Percentiles rank a stretch among this genome's conserved stretches.
Evolutionary conservation across 2,329 filamentous ascomycete species (phyloP).

Genomic region (Cadophora gregata): DNA sequence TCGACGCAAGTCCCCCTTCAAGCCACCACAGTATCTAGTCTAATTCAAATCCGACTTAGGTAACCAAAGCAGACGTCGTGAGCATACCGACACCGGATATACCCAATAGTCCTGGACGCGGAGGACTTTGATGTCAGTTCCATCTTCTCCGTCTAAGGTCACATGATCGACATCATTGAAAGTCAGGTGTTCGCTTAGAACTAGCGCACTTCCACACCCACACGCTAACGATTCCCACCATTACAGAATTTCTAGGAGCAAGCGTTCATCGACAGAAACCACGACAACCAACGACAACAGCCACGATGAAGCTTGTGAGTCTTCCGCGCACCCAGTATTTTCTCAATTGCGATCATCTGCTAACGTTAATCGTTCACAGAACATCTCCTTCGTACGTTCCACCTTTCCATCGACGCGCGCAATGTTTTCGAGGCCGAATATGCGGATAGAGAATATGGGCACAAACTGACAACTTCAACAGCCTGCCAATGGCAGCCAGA

Average conservation of each 20-base stretch:
- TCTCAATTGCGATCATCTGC: constrained; percentile 27
- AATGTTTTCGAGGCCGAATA: constrained; percentile 15
- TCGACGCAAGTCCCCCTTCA: neutral
- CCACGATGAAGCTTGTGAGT: constrained; percentile 46
- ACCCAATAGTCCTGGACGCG: too few species aligned
- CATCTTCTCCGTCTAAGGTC: neutral
- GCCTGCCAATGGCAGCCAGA: constrained; percentile 99
- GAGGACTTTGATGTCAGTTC: neutral
- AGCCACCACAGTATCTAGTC: neutral
- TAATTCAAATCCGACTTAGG: neutral
- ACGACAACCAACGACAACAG: constrained; percentile 28
- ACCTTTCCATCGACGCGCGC: constrained; percentile 16
- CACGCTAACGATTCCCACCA: constrained; percentile 9
- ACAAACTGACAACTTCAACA: constrained; percentile 36
- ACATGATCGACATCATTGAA: neutral
- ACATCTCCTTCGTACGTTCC: constrained; percentile 44
- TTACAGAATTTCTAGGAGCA: neutral
- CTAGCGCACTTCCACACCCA: neutral
- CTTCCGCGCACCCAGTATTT: neutral
- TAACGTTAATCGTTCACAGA: constrained; percentile 38
- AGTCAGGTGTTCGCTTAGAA: constrained; percentile 4
- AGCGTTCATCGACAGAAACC: neutral
- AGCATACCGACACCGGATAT: too few species aligned
- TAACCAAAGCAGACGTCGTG: too few species aligned
- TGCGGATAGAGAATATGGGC: neutral